Base-by-base conservation (phyloP, 1,284 basidiomycete species). In the Agaricales sp. region DNA sequence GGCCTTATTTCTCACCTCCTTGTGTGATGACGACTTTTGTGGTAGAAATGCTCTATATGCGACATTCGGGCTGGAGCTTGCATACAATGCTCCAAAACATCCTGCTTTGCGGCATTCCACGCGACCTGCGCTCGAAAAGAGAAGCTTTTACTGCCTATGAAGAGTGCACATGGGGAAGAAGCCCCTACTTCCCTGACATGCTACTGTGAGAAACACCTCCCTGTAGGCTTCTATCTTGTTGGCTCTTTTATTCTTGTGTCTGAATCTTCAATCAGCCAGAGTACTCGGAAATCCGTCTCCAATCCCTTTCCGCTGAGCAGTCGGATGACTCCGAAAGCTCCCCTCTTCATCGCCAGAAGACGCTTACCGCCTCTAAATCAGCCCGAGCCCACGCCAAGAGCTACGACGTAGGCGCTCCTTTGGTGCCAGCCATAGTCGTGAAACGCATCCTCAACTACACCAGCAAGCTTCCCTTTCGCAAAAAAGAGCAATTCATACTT, bases 81-180 rank as follows among this genome's bases (percentile, higher is more conserved):
- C 64, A 96, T 99, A 43, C 96, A 99, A 65, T 99, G 96, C 65
- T 87, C 86, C 55, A 95, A 93, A 66, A 73, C 81, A 8, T 86
- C 80, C 1, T 99, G 96, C 67, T 95, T 92, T 63, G 77, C 87
- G 2, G 94, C 96, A 0, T 99, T 97, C 59, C 96, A 99, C 62
- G 80, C 90, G 1, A 96, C 95, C 0, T 99, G 96, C 61, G 96
- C 94, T 0, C 73, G 94, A 13, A 87, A 86, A 57, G 78, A 87
- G 57, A 91, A 87, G 53, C 63, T 93, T 3, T 63, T 94, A 11
- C 75, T 86, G 67, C 87, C 87, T 2, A 94, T 94, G 91, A 94
- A 94, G 64, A 81, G 78, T 23, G 75, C 86, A 2, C 78, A 84
- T 52, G 85, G 82, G 4, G 70, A 78, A 13, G 86, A 89, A 13